Percentiles rank a stretch among this genome's conserved stretches.
These are phyloP conservation scores for Curvularia spicifera DNA, from an alignment of 2,329 filamentous ascomycete species.

Conservation along the genomic window DNA sequence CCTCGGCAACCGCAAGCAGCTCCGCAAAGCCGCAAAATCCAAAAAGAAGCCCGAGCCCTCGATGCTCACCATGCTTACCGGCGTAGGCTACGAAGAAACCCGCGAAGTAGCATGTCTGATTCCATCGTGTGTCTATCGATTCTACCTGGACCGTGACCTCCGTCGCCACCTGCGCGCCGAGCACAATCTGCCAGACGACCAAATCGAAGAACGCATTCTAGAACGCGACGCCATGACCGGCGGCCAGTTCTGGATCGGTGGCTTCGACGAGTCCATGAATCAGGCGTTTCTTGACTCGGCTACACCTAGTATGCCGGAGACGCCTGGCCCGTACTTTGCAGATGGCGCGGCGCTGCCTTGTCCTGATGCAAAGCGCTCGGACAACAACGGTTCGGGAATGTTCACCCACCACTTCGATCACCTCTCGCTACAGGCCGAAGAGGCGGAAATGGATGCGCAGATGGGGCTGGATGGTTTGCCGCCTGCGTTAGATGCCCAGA, in stretches of 20 bases:
- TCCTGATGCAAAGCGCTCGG: conserved; percentile 10
- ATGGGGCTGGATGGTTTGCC: conserved; percentile 32
- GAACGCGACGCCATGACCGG: conserved; percentile 51
- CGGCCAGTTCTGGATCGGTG: conserved; percentile 57
- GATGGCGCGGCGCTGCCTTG: conserved; percentile 12
- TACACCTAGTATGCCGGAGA: conserved; percentile 43
- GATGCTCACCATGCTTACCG: conserved; percentile 59
- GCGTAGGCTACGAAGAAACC: conserved; percentile 60
- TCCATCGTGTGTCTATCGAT: conserved; percentile 59
- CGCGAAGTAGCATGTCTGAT: conserved; percentile 61
- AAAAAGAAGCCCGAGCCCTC: conserved; percentile 39
- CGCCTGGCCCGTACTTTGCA: conserved; percentile 35
- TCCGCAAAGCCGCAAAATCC: conserved; percentile 48
- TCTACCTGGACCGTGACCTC: conserved; percentile 64
- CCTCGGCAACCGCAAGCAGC: conserved; percentile 51
- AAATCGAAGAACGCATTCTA: conserved; percentile 47
- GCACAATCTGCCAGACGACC: conserved; percentile 49
- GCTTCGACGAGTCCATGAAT: conserved; percentile 34
- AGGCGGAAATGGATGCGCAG: conserved; percentile 33
- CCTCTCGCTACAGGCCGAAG: conserved; percentile 26
- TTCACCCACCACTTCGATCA: conserved; percentile 26
- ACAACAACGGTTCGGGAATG: background rate
- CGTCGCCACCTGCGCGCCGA: conserved; percentile 59
- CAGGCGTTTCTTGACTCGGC: conserved; percentile 28
- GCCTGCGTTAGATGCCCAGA: conserved; percentile 29